Conservation (phyloP, 305 asterid species). For the Fraxinus platypoda region DNA sequence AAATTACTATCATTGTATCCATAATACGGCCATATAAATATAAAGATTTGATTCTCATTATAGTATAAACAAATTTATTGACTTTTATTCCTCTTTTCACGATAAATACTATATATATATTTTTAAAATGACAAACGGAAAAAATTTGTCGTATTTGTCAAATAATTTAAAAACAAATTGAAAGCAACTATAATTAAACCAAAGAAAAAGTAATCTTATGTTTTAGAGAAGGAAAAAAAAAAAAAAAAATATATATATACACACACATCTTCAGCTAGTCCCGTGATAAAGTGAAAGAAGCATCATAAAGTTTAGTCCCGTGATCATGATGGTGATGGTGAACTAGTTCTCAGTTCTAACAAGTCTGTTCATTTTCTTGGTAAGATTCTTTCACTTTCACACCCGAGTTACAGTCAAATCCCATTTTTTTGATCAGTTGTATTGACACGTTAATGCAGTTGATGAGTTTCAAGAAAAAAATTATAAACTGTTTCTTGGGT, state of each 20-base stretch:
- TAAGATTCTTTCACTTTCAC: neutral
- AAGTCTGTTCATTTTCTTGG: neutral
- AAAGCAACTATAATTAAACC: neutral
- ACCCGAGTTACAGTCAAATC: neutral
- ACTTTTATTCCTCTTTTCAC: too few species aligned
- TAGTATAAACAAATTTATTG: too few species aligned
- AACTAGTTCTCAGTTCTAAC: neutral
- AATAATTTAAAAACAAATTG: neutral
- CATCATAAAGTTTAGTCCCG: neutral
- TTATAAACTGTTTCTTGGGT: neutral
- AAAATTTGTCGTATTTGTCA: neutral
- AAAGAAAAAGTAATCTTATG: neutral
- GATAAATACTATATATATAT: neutral
- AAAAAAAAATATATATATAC: too few species aligned
- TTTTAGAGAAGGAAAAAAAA: neutral
- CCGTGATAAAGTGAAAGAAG: neutral
- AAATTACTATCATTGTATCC: too few species aligned
- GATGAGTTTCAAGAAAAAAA: neutral
- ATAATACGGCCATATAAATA: neutral
- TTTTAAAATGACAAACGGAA: neutral
- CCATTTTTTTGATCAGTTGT: neutral
- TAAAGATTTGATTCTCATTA: too few species aligned
- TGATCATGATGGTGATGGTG: neutral
- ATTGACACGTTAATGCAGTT: neutral
- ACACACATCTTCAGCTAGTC: neutral